Evolutionary conservation across 768 basidiomycete genomes (phyloP).

Genomic region (Termitomyces eurrhizus): DNA sequence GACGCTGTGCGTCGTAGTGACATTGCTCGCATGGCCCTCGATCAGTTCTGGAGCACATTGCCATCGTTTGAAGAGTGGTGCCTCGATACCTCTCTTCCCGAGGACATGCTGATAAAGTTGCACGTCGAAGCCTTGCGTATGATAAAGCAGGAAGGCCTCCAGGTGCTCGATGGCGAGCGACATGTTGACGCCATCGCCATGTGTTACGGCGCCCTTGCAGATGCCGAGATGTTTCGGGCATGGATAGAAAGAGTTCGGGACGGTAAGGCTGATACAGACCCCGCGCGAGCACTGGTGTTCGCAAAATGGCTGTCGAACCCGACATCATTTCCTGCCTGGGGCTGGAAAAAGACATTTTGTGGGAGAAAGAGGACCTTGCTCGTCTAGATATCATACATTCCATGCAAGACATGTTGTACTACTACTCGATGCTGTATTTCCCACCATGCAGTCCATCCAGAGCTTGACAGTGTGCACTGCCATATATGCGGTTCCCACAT

Average conservation of each 20-base stretch:
- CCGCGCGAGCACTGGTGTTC: constrained; percentile 25
- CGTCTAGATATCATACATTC: neutral
- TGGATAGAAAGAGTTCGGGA: constrained; percentile 30
- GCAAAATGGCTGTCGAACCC: constrained; percentile 32
- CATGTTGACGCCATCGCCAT: constrained; percentile 37
- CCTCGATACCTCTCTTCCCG: constrained; percentile 20
- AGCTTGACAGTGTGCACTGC: too few relatives aligned
- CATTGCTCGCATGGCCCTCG: constrained; percentile 23
- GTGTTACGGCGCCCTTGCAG: constrained; percentile 37
- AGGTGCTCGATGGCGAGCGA: constrained; percentile 23
- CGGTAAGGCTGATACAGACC: constrained; percentile 15
- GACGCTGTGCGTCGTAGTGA: constrained; percentile 22
- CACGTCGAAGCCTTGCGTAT: constrained; percentile 27
- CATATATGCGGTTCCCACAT: too few relatives aligned
- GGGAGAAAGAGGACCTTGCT: neutral
- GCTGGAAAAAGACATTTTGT: constrained; percentile 25
- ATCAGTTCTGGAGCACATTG: constrained; percentile 20
- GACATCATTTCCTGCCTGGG: constrained; percentile 33
- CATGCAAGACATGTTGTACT: neutral
- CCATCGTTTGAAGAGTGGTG: constrained; percentile 34
- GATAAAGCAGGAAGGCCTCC: constrained; percentile 31
- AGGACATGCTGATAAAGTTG: constrained; percentile 26
- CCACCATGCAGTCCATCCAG: too few relatives aligned
- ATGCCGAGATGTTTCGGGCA: constrained; percentile 29
- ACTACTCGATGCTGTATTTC: neutral